Percentiles rank a stretch among this genome's conserved stretches.
phyloP scores from a whole-genome alignment of 2,329 filamentous ascomycete species.

The Fusarium bulbicola region DNA sequence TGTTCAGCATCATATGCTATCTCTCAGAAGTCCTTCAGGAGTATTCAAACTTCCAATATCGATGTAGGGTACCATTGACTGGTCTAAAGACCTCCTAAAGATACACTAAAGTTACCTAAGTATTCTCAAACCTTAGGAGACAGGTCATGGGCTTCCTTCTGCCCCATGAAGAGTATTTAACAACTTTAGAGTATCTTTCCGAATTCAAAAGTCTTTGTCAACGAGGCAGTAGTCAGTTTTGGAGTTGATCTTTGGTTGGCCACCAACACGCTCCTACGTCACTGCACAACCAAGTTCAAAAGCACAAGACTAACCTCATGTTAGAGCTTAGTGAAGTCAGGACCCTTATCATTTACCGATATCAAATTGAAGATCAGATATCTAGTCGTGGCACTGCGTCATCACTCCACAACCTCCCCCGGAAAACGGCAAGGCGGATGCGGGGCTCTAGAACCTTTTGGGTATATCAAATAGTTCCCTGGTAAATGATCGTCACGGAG shows the following conservation, averaged over 20 bases:
- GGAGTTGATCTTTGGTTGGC: neutral
- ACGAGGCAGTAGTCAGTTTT: fast-evolving
- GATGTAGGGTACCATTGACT: neutral
- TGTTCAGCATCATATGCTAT: fast-evolving
- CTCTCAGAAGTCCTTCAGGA: too few relatives aligned
- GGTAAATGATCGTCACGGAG: neutral
- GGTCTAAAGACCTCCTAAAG: neutral
- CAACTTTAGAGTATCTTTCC: fast-evolving
- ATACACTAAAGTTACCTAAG: neutral
- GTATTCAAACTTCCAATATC: neutral
- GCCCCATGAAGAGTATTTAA: fast-evolving
- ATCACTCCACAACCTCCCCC: neutral
- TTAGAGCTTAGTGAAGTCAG: neutral
- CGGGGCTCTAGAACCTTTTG: neutral
- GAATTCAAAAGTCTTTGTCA: neutral
- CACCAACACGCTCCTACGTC: neutral
- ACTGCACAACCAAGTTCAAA: neutral
- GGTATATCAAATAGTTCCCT: neutral
- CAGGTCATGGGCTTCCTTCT: neutral
- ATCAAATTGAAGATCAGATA: neutral
- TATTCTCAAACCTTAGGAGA: too few relatives aligned
- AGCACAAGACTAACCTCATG: neutral
- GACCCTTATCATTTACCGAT: neutral
- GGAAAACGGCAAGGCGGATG: neutral
- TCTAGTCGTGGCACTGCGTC: neutral